A percentile compares a stretch with the other conserved stretches of the same genome.
Evolutionary conservation across 225 moss, liverwort and hornwort species (phyloP).

Genomic region (Pseudoscleropodium purum): DNA sequence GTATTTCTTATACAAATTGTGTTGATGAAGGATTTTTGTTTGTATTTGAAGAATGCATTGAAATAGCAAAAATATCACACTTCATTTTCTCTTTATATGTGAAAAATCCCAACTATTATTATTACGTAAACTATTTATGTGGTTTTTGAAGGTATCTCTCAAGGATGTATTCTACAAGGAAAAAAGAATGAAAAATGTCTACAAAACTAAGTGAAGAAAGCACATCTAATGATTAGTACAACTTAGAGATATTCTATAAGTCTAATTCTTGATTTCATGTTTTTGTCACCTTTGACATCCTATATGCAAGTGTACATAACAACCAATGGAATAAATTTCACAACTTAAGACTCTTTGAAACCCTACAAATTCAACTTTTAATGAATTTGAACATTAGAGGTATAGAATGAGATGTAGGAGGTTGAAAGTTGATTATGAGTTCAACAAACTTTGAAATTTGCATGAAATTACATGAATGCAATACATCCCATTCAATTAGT

Average conservation of each 20-base stretch:
- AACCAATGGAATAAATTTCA: not conserved
- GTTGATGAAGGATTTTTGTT: not conserved
- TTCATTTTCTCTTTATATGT: not conserved
- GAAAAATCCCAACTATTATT: not conserved
- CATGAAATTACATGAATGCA: not conserved
- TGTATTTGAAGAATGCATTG: not conserved
- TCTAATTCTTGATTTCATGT: not conserved
- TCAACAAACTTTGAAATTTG: not conserved
- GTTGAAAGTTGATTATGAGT: not conserved
- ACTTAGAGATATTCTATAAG: fast-evolving
- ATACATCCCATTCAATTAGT: not conserved
- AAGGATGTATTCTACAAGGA: not conserved
- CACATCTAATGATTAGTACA: not conserved
- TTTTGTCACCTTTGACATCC: not conserved
- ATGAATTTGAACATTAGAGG: not conserved
- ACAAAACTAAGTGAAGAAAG: not conserved
- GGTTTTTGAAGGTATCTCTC: not conserved
- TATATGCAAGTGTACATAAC: too few species aligned
- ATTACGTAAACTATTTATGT: not conserved
- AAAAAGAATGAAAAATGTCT: not conserved
- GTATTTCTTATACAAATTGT: not conserved
- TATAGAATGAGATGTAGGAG: not conserved
- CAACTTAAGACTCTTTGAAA: not conserved
- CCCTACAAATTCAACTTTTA: not conserved
- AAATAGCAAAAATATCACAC: not conserved